These are phyloP conservation scores for Aspergillus nidulans DNA, from an alignment of 495 filamentous ascomycete genomes.

Conservation along the genomic window DNA sequence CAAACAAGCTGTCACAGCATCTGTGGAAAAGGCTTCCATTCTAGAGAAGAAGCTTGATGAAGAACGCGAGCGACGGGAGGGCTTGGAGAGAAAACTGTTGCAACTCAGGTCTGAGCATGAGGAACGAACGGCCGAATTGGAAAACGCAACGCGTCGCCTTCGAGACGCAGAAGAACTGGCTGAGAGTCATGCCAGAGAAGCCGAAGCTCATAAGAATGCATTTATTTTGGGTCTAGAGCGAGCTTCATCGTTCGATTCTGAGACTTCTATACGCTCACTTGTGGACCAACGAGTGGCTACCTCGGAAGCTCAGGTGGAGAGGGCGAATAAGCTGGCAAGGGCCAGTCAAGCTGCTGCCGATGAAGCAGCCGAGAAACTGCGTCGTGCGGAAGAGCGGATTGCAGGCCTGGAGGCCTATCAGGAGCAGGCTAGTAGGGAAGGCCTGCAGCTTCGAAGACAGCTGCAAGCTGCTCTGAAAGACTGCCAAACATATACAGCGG, in stretches of 20 bases:
- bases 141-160: conserved; percentile 65
- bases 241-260: conserved; percentile 41
- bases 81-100: conserved; percentile 70
- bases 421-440: conserved; percentile 91
- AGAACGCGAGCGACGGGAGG: conserved; percentile 70
- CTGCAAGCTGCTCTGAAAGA: conserved; percentile 80
- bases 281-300: conserved; percentile 71
- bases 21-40: conserved; percentile 64
- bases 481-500: conserved; percentile 65
- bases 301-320: conserved; percentile 73
- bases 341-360: conserved; percentile 92
- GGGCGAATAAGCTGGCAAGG: conserved; percentile 73
- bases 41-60: conserved; percentile 83
- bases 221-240: conserved; percentile 78
- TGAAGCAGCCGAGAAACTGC: conserved; percentile 77
- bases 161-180: conserved; percentile 86
- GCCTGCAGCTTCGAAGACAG: conserved; percentile 80
- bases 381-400: conserved; percentile 90
- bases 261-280: conserved; percentile 46
- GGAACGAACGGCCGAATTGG: conserved; percentile 74
- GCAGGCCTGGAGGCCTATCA: conserved; percentile 95
- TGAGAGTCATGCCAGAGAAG: conserved; percentile 84
- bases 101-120: conserved; percentile 84
- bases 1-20: conserved; percentile 73
- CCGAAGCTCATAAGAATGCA: conserved; percentile 76